phyloP scores from a whole-genome alignment of 768 basidiomycete genomes.

The Suillus luteus region DNA sequence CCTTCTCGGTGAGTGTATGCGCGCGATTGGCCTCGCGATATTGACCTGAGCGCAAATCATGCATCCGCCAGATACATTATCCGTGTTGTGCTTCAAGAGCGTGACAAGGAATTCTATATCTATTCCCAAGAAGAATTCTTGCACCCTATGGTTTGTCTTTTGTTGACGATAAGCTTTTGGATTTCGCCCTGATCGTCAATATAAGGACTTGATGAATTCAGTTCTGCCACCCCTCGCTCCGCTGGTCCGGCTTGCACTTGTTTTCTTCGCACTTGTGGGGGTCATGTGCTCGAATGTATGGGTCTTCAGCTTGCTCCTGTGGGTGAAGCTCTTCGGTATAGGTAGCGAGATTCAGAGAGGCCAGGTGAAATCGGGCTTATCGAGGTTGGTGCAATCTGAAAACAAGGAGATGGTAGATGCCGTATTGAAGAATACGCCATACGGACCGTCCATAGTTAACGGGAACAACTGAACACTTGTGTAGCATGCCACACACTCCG shows the following conservation, averaged over 20 bases:
- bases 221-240: constrained; percentile 10
- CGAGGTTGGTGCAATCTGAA: background rate
- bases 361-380: background rate
- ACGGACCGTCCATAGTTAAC: background rate
- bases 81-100: constrained; percentile 48
- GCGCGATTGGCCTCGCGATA: background rate
- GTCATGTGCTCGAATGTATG: constrained; percentile 11
- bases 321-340: constrained; percentile 10
- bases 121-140: constrained; percentile 60
- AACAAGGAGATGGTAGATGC: background rate
- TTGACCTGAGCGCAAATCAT: background rate
- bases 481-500: background rate
- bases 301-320: constrained; percentile 1
- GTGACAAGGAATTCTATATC: constrained; percentile 46
- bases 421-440: background rate
- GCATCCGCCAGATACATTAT: constrained; percentile 41
- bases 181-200: background rate
- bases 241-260: constrained; percentile 3
- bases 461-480: background rate
- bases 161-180: background rate
- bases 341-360: constrained; percentile 13
- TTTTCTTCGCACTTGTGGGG: constrained; percentile 24
- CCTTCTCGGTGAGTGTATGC: constrained; percentile 43
- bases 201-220: constrained; percentile 11
- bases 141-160: constrained; percentile 44